phyloP scores from a whole-genome alignment of 257 asterid genomes.

The Cruciata laevipes region DNA sequence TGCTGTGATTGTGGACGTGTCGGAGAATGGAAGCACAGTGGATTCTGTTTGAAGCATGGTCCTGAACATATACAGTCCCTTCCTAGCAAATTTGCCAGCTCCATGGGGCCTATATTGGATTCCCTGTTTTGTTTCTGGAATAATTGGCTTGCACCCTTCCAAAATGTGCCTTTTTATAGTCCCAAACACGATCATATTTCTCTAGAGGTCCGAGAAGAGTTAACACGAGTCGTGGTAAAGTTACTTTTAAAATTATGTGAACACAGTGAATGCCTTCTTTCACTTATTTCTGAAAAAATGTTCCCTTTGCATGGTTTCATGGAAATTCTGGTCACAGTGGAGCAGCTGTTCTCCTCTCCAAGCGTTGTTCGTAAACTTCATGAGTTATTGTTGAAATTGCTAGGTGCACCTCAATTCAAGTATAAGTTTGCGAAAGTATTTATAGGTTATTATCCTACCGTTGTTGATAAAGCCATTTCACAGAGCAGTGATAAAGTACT shows the following conservation, averaged over 20 bases:
- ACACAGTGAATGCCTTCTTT: slow-evolving; percentile 78
- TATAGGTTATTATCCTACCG: slow-evolving; percentile 66
- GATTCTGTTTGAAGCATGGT: slow-evolving; percentile 93
- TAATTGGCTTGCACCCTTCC: slow-evolving; percentile 37
- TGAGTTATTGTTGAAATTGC: slow-evolving; percentile 78
- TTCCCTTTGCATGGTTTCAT: slow-evolving; percentile 58
- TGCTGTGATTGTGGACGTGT: slow-evolving; percentile 99
- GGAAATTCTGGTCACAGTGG: slow-evolving; percentile 68
- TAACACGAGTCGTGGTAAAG: slow-evolving; percentile 62
- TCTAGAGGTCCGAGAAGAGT: slow-evolving; percentile 45
- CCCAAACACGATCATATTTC: slow-evolving; percentile 29
- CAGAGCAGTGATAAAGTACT: slow-evolving; percentile 50
- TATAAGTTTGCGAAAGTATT: slow-evolving; percentile 85
- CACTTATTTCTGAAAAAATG: slow-evolving; percentile 71
- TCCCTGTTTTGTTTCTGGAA: slow-evolving; percentile 61
- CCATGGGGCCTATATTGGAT: slow-evolving; percentile 77
- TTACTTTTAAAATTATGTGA: slow-evolving; percentile 76
- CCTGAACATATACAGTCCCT: slow-evolving; percentile 82
- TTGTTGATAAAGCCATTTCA: slow-evolving; percentile 43
- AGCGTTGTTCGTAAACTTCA: slow-evolving; percentile 63
- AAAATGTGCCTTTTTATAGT: slow-evolving; percentile 26
- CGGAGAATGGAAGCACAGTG: slow-evolving; percentile 93
- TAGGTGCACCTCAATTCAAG: slow-evolving; percentile 80
- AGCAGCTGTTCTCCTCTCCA: slow-evolving; percentile 42
- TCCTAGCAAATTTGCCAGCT: slow-evolving; percentile 43